Percentiles rank a stretch among this genome's conserved stretches.
Evolutionary conservation across 495 filamentous ascomycete genomes (phyloP).

Genomic region (Penicillium steckii): DNA sequence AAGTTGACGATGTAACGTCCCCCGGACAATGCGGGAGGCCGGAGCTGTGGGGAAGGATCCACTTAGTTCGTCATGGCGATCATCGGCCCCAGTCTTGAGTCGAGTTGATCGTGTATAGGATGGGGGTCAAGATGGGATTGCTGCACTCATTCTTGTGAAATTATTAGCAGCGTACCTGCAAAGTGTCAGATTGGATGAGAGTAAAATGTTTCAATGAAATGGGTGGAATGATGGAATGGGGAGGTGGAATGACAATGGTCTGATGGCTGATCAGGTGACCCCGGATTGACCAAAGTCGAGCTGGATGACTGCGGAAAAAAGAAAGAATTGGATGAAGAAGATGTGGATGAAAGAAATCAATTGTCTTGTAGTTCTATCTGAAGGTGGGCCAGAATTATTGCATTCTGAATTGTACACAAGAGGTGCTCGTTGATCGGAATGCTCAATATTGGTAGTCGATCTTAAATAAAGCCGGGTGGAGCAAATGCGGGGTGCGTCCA

Average conservation of each 20-base stretch:
- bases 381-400: too few species aligned
- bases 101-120: too few species aligned
- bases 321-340: neutral
- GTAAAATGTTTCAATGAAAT: neutral
- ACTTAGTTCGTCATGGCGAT: slow-evolving; percentile 1
- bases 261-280: neutral
- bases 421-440: too few species aligned
- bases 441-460: neutral
- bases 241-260: neutral
- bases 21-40: slow-evolving; percentile 2
- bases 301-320: too few species aligned
- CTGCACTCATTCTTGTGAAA: neutral
- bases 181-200: neutral
- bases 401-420: too few species aligned
- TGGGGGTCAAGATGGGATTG: neutral
- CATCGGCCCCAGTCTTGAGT: neutral
- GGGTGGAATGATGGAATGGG: neutral
- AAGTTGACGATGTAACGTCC: neutral
- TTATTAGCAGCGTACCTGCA: neutral
- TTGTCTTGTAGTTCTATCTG: too few species aligned
- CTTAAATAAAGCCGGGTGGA: slow-evolving; percentile 26
- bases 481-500: slow-evolving; percentile 45
- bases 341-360: too few species aligned
- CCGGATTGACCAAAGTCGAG: too few species aligned
- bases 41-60: slow-evolving; percentile 2